These are phyloP conservation scores for Clausena lansium DNA, from an alignment of 345 rosid genomes.

Conservation along the genomic window DNA sequence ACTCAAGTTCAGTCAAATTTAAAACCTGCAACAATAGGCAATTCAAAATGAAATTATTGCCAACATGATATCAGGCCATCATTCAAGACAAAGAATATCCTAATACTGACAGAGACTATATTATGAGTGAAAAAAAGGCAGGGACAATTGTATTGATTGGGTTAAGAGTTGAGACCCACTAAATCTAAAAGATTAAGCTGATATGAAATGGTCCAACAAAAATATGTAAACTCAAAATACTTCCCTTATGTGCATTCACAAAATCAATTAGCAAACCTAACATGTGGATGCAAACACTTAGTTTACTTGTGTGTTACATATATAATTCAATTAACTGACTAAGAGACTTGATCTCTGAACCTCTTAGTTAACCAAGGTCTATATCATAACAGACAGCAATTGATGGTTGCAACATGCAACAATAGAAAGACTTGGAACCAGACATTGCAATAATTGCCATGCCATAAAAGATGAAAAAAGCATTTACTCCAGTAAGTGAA, in stretches of 20 bases:
- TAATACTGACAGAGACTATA: neutral
- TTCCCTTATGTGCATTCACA: neutral
- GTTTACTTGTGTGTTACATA: neutral
- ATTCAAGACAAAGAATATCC: neutral
- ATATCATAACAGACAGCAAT: neutral
- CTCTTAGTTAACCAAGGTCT: neutral
- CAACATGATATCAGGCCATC: neutral
- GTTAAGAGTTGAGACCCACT: neutral
- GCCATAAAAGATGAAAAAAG: neutral
- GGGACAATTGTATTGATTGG: neutral
- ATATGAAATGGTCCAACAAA: neutral
- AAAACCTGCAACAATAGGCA: slow-evolving; percentile 56
- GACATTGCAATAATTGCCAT: neutral
- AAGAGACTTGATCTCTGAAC: neutral
- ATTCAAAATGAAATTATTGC: slow-evolving; percentile 18
- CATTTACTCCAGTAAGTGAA: neutral
- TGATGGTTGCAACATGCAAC: neutral
- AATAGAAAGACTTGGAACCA: neutral
- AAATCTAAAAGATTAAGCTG: neutral
- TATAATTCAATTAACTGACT: neutral
- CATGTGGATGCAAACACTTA: neutral
- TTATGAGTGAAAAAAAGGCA: neutral
- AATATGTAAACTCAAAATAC: neutral
- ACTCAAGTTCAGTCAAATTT: slow-evolving; percentile 89
- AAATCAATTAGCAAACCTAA: neutral